A percentile compares a stretch with the other conserved stretches of the same genome.
Conservation (phyloP, 169 alveolate species). For the Plasmodium ovale region DNA sequence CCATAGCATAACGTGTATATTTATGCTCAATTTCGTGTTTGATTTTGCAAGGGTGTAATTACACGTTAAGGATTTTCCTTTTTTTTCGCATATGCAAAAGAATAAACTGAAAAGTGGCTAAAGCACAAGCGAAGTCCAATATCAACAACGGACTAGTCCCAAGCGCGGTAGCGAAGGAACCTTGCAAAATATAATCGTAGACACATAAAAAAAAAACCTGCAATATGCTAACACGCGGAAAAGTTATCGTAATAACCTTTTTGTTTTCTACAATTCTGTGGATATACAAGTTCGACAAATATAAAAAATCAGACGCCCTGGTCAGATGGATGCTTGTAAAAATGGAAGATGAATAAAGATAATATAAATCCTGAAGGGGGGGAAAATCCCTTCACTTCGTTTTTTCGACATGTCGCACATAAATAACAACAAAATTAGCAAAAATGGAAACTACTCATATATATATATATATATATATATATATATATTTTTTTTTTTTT, state of each 20-base stretch:
- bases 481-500: conserved; percentile 4
- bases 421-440: conserved; percentile 3
- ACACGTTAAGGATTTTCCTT: conserved; percentile 29
- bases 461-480: conserved; percentile 14
- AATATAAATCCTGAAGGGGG: conserved; percentile 8
- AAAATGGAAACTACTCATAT: neutral
- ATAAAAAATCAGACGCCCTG: conserved; percentile 55
- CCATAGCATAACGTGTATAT: too few species aligned
- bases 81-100: neutral
- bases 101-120: too few species aligned
- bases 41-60: conserved; percentile 19
- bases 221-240: conserved; percentile 67
- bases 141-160: neutral
- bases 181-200: neutral
- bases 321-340: conserved; percentile 68
- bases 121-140: neutral
- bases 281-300: conserved; percentile 66
- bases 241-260: conserved; percentile 37
- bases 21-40: neutral
- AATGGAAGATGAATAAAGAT: neutral
- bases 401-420: too few species aligned
- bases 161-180: too few species aligned
- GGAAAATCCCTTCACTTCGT: too few species aligned
- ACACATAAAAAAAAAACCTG: neutral
- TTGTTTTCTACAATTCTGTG: conserved; percentile 47